A percentile compares a stretch with the other conserved stretches of the same genome.
These are phyloP conservation scores for Baudoinia panamericana DNA, from an alignment of 495 filamentous ascomycete genomes.

Conservation along the genomic window DNA sequence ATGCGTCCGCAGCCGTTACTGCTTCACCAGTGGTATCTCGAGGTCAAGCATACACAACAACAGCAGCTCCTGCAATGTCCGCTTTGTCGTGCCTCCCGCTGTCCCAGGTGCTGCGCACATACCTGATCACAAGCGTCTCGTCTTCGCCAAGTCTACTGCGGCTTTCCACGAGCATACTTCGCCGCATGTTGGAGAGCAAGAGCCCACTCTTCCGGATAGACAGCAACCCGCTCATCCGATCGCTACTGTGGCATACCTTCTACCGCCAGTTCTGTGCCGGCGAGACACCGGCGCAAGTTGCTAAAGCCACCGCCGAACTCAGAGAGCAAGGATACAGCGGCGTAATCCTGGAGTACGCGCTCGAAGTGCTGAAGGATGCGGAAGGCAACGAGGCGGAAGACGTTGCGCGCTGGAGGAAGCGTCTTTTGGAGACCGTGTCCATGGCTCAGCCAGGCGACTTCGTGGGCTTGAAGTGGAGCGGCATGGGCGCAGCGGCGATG, in stretches of 20 bases:
- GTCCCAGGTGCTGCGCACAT: conserved; percentile 59
- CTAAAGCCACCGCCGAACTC: conserved; percentile 42
- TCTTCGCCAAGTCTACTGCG: conserved; percentile 59
- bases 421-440: conserved; percentile 61
- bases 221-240: conserved; percentile 27
- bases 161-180: conserved; percentile 56
- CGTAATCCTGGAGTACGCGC: conserved; percentile 65
- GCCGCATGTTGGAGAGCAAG: conserved; percentile 54
- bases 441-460: conserved; percentile 68
- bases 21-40: background rate
- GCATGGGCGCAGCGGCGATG: conserved; percentile 70
- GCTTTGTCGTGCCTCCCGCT: conserved; percentile 58
- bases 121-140: conserved; percentile 66
- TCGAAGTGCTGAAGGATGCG: conserved; percentile 55
- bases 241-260: conserved; percentile 60
- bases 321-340: conserved; percentile 58
- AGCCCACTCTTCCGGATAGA: conserved; percentile 34
- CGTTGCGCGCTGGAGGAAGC: conserved; percentile 58
- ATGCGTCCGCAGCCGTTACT: background rate
- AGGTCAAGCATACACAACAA: background rate
- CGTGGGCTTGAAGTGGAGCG: conserved; percentile 82
- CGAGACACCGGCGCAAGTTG: conserved; percentile 49
- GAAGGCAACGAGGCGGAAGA: conserved; percentile 37
- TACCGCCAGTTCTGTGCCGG: conserved; percentile 80
- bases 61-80: conserved; percentile 2